Conservation (phyloP, 2,329 filamentous ascomycete species). For the Ascochyta clinopodiicola region DNA sequence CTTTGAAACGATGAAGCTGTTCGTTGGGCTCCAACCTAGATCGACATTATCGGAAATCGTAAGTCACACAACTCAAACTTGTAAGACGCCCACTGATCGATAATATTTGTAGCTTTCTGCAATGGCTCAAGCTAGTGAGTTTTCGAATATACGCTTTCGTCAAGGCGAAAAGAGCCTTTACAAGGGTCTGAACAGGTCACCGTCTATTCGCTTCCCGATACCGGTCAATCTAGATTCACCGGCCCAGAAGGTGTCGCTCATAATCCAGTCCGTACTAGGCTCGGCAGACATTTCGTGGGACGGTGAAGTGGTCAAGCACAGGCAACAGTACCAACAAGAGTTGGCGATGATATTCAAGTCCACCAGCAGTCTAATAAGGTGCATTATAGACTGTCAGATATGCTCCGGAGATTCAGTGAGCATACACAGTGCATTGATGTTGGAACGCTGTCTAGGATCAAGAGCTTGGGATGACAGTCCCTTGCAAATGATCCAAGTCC, state of each 20-base stretch:
- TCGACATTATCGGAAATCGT: slow-evolving; percentile 73
- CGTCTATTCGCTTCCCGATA: slow-evolving; percentile 73
- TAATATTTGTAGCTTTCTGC: slow-evolving; percentile 62
- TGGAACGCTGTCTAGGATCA: slow-evolving; percentile 78
- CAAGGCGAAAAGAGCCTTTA: slow-evolving; percentile 72
- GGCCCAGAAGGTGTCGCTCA: slow-evolving; percentile 77
- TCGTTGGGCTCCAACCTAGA: slow-evolving; percentile 68
- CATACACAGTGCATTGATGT: slow-evolving; percentile 73
- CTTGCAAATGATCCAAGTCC: slow-evolving; percentile 82
- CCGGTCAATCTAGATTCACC: slow-evolving; percentile 69
- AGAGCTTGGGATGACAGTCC: slow-evolving; percentile 82
- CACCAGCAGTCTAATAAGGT: slow-evolving; percentile 73
- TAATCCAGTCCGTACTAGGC: slow-evolving; percentile 78
- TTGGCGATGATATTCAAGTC: slow-evolving; percentile 70
- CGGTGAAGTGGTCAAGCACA: slow-evolving; percentile 63
- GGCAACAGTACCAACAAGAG: slow-evolving; percentile 65
- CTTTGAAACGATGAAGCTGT: slow-evolving; percentile 78
- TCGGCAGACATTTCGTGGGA: slow-evolving; percentile 62
- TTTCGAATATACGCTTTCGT: slow-evolving; percentile 74
- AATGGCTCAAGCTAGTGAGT: slow-evolving; percentile 73
- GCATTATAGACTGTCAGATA: slow-evolving; percentile 77
- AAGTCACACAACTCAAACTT: slow-evolving; percentile 40
- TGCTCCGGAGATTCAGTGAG: slow-evolving; percentile 69
- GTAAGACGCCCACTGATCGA: slow-evolving; percentile 6
- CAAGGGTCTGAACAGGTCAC: slow-evolving; percentile 73